Evolutionary conservation across 106 monocot genomes (phyloP).

Genomic region (Allium sativum): DNA sequence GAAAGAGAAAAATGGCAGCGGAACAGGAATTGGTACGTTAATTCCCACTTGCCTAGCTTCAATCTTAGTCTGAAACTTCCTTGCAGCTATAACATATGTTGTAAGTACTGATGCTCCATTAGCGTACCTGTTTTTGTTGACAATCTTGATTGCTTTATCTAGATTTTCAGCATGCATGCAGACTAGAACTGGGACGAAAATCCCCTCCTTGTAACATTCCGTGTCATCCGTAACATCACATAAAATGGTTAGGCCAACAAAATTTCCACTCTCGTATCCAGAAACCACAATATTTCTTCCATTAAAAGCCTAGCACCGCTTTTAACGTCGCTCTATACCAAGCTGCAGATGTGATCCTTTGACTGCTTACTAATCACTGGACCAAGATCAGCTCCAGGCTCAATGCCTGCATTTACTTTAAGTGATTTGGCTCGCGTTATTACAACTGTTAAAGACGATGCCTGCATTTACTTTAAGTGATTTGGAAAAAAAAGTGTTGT

Average conservation of each 20-base stretch:
- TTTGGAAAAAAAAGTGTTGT: no score
- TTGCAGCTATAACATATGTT: conserved; percentile 76
- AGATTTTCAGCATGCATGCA: conserved; percentile 90
- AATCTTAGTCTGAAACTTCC: conserved; percentile 91
- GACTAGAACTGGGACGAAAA: conserved; percentile 94
- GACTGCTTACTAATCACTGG: no score
- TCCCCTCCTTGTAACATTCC: conserved; percentile 98
- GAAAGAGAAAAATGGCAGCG: conserved; percentile 98
- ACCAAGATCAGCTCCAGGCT: no score
- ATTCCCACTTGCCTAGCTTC: conserved; percentile 98
- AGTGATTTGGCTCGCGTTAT: no score
- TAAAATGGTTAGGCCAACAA: conserved; percentile 89
- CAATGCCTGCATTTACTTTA: no score
- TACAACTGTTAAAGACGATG: no score
- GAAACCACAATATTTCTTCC: no score
- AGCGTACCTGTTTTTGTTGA: conserved; percentile 90
- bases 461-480: no score
- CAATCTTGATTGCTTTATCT: conserved; percentile 77
- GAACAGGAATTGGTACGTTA: conserved; percentile 96
- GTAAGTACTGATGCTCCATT: conserved; percentile 98
- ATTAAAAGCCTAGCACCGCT: no score
- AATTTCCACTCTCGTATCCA: conserved; percentile 77
- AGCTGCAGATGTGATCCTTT: no score
- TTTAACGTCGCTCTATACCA: no score
- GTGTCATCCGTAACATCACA: conserved; percentile 66